Conservation (phyloP, 2,329 filamentous ascomycete species). For the Chrysoporthe cubensis region DNA sequence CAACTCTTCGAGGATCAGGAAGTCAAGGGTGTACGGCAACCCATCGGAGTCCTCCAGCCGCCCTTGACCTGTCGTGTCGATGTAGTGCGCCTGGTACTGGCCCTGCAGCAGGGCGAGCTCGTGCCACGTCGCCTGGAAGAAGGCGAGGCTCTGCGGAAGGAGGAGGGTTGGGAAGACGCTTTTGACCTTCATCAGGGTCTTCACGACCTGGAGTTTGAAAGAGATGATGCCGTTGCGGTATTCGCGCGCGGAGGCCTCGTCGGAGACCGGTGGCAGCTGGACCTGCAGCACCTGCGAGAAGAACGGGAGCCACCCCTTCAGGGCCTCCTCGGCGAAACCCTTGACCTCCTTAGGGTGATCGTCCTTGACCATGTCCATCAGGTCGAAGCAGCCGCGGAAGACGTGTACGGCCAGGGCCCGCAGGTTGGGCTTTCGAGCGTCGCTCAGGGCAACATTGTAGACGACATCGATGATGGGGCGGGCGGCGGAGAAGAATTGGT, state of each 20-base stretch:
- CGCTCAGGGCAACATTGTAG: slow-evolving; percentile 79
- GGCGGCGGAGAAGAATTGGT: slow-evolving; percentile 92
- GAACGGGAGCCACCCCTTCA: slow-evolving; percentile 86
- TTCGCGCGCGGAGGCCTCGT: slow-evolving; percentile 59
- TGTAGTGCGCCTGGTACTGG: slow-evolving; percentile 81
- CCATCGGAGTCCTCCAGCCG: slow-evolving; percentile 87
- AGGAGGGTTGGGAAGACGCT: slow-evolving; percentile 81
- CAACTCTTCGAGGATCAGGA: slow-evolving; percentile 89
- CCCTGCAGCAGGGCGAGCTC: slow-evolving; percentile 76
- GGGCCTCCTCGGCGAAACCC: slow-evolving; percentile 83
- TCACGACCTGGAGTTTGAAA: slow-evolving; percentile 91
- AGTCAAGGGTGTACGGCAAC: slow-evolving; percentile 93
- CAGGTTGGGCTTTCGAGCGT: slow-evolving; percentile 73
- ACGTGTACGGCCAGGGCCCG: slow-evolving; percentile 87
- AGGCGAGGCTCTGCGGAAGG: slow-evolving; percentile 76
- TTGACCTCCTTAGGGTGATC: slow-evolving; percentile 87
- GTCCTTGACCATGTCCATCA: slow-evolving; percentile 95
- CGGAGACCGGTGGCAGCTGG: slow-evolving; percentile 69
- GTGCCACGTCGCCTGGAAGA: slow-evolving; percentile 89
- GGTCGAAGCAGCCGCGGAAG: slow-evolving; percentile 90
- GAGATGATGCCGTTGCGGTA: slow-evolving; percentile 81
- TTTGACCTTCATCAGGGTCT: slow-evolving; percentile 88
- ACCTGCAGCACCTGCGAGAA: slow-evolving; percentile 80
- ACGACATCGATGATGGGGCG: slow-evolving; percentile 82
- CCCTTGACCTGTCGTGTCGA: slow-evolving; percentile 82